Base-by-base conservation (phyloP, 352 stramenopile genomes). In the Phytophthora pseudosyringae region DNA sequence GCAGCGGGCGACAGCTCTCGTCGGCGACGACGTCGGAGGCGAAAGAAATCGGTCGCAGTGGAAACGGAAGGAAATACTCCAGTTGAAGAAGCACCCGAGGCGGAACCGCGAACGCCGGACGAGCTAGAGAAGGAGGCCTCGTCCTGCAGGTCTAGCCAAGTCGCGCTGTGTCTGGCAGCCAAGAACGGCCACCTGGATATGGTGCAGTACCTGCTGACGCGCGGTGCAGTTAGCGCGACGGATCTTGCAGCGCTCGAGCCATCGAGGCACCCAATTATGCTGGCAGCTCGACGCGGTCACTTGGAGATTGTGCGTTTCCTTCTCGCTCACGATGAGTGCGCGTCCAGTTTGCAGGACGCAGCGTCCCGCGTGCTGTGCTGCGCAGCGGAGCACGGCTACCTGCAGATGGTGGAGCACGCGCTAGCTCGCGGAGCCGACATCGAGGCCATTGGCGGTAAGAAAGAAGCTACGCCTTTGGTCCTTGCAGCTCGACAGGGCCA, bases 101-200 rank as follows among this genome's bases (percentile, higher is more conserved):
- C 15, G 2, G 50, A 65, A 15, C 47, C 66, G 16, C 51, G 57
- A 13, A 57, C 61, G 18, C 38, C 39, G 10, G 59, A 72, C 45
- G 66, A 75, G 16, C 59, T 74, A 35, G 47, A 76, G 16, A 71
- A 75, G 28, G 53, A 73, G 29, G 45, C 45, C 11, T 64, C 59
- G 40, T 49, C 57, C 26, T 73, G 53, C 41, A 44, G 43, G 16
- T 81, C 74, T 3, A 73, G 56, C 25, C 62, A 77, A 35, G 67
- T 83, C 1, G 74, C 76, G 15, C 59, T 86, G 11, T 79, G 73
- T 41, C 62, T 83, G 36, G 79, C 79, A 38, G 79, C 76, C 51
- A 77, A 80, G 61, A 82, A 83, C 25, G 77, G 75, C 7, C 76
- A 85, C 54, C 31, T 88, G 9, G 75, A 84, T 45, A 80, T 83